Evolutionary conservation across 352 stramenopile genomes (phyloP), one percentile per base, ranked within the genome.

Genomic region (Plasmopara muralis): DNA sequence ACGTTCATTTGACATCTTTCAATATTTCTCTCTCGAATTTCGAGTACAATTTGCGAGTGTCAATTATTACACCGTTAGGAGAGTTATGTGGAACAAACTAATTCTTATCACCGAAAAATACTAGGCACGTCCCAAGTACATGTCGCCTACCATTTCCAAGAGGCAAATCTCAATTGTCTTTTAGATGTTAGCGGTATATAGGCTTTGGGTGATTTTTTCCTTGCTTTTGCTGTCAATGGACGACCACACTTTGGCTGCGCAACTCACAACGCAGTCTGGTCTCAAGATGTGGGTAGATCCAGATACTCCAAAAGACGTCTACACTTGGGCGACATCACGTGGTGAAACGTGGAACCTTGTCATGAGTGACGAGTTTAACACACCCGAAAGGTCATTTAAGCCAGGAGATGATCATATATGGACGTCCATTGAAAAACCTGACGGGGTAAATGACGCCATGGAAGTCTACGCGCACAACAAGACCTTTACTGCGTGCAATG

Each of bases 351-450:
- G 77, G 72, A 44, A 85, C n/a, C 57, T 96, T 0, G 79, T 95
- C 12, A 97, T 97, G 85, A 97, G 87, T 42, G 94, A 98, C 68
- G 94, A 98, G 60, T 98, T 98, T 59, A 84, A 97, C 58, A 69
- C 65, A 46, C 74, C 87, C 3, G 76, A 70, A 28, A 66, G 93
- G 12, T 77, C 50, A 8, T 97, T 98, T 68, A 52, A 63, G 37
- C 87, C 96, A 51, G 93, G 90, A 34, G 55, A 77, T 7, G 93
- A 98, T 68, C 87, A 92, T 13, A 64, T 85, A 31, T 98, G 90
- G 90, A 97, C 88, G 10, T 88, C 90, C 0, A 79, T 96, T 50
- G 73, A 97, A 50, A 97, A 97, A 55, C 95, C 96, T 39, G 89
- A 97, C 58, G 87, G 89, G 45, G 90, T 86, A 9, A 92, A 92